Conservation (phyloP, 106 monocot species). For the Apostasia ramifera region DNA sequence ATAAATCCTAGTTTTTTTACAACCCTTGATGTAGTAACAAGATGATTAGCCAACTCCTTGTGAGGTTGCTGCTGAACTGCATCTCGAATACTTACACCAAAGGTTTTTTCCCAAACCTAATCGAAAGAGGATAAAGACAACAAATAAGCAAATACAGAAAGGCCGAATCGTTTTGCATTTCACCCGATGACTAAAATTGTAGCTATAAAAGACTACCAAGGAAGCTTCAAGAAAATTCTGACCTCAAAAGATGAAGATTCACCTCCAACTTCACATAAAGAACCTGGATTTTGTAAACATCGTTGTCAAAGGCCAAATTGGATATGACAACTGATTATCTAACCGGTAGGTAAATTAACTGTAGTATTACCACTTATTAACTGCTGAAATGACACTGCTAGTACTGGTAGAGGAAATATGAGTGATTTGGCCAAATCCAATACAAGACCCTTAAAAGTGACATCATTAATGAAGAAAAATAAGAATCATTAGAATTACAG, state of each 20-base stretch:
- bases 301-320: not conserved
- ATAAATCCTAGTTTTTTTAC: conserved; percentile 80
- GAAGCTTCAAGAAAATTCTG: conserved; percentile 4
- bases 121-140: conserved; percentile 5
- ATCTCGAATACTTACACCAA: conserved; percentile 62
- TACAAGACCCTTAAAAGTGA: conserved; percentile 37
- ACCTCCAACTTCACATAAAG: conserved; percentile 37
- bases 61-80: conserved; percentile 43
- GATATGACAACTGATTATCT: not conserved
- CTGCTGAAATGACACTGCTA: conserved; percentile 58
- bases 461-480: conserved; percentile 8
- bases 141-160: not conserved
- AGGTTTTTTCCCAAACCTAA: conserved; percentile 71
- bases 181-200: not conserved
- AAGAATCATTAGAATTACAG: not conserved
- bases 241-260: conserved; percentile 43
- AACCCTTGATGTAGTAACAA: conserved; percentile 26
- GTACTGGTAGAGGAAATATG: conserved; percentile 88
- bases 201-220: conserved; percentile 1
- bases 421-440: conserved; percentile 65
- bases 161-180: not conserved
- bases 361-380: conserved; percentile 54
- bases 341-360: not conserved
- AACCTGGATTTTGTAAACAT: conserved; percentile 15
- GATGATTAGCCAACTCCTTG: conserved; percentile 39